Conservation (phyloP, 305 asterid species). For the Andrographis paniculata region DNA sequence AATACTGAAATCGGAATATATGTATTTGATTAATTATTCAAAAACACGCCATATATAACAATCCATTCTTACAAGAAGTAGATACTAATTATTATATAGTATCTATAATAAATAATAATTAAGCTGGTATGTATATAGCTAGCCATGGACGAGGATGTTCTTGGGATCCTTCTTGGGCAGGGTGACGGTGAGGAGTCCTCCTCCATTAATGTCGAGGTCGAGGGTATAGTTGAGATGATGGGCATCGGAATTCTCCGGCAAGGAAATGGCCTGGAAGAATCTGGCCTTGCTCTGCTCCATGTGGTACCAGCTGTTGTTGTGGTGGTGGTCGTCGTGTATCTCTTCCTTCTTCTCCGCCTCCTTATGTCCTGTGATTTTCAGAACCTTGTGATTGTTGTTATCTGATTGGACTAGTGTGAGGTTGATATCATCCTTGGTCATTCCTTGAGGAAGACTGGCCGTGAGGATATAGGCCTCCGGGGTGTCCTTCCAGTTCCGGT, state of each 20-base stretch:
- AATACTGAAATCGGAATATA: too few relatives aligned
- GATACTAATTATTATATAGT: too few relatives aligned
- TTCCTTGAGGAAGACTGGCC: constrained; percentile 24
- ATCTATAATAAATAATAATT: too few relatives aligned
- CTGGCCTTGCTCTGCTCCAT: constrained; percentile 19
- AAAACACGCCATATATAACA: too few relatives aligned
- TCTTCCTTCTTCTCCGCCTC: constrained; percentile 28
- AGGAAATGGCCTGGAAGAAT: constrained; percentile 17
- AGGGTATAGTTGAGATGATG: constrained; percentile 20
- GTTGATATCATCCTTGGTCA: constrained; percentile 26
- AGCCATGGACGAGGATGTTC: constrained; percentile 7
- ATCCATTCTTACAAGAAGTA: too few relatives aligned
- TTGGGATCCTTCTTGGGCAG: constrained; percentile 25
- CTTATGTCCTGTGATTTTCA: constrained; percentile 27
- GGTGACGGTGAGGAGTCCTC: constrained; percentile 24
- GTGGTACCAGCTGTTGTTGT: constrained; percentile 24
- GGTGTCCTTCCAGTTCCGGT: constrained; percentile 26
- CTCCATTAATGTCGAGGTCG: too few relatives aligned
- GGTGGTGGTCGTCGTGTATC: constrained; percentile 21
- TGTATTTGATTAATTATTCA: too few relatives aligned
- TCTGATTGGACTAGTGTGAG: too few relatives aligned
- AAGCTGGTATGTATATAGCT: too few relatives aligned
- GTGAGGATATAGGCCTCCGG: constrained; percentile 25
- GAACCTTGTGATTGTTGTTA: constrained; percentile 21
- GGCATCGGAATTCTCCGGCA: constrained; percentile 23